Conservation (phyloP, 371 early-diverging fungal genomes). For the Gilbertella persicaria region DNA sequence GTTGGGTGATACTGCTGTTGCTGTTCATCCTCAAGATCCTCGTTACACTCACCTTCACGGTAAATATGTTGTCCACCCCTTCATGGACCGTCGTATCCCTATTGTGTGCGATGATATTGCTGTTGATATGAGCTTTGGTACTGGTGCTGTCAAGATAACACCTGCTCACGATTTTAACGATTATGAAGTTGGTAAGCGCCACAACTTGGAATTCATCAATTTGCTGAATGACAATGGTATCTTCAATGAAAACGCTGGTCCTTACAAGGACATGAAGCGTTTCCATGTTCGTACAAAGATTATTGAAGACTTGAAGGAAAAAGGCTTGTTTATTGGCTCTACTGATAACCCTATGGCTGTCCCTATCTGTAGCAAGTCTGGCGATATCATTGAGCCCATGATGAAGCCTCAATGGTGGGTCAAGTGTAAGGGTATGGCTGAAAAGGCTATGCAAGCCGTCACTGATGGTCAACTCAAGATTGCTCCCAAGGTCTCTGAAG, state of each 20-base stretch:
- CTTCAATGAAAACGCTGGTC: constrained; percentile 87
- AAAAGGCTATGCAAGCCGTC: constrained; percentile 86
- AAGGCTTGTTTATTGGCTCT: constrained; percentile 87
- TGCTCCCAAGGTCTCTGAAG: constrained; percentile 87
- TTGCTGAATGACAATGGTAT: constrained; percentile 97
- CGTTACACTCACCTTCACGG: constrained; percentile 91
- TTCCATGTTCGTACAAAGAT: constrained; percentile 96
- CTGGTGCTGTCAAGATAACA: constrained; percentile 99
- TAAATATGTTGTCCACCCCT: constrained; percentile 95
- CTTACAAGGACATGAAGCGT: constrained; percentile 89
- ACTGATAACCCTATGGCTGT: constrained; percentile 93
- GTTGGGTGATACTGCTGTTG: constrained; percentile 98
- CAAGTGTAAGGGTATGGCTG: constrained; percentile 91
- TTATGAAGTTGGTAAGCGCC: constrained; percentile 96
- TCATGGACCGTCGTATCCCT: constrained; percentile 88
- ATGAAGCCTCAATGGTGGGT: constrained; percentile 99
- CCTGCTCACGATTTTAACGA: constrained; percentile 99
- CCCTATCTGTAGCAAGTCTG: constrained; percentile 93
- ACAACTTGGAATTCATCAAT: constrained; percentile 92
- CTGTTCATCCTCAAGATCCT: constrained; percentile 87
- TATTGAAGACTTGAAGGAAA: constrained; percentile 83
- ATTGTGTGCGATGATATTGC: constrained; percentile 92
- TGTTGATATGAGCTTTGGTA: constrained; percentile 97
- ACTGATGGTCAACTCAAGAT: constrained; percentile 87
- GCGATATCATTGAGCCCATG: constrained; percentile 97